Evolutionary conservation across 805 yeast genomes (phyloP), one percentile per base, ranked within the genome.

Genomic region (Starmerella geochares): DNA sequence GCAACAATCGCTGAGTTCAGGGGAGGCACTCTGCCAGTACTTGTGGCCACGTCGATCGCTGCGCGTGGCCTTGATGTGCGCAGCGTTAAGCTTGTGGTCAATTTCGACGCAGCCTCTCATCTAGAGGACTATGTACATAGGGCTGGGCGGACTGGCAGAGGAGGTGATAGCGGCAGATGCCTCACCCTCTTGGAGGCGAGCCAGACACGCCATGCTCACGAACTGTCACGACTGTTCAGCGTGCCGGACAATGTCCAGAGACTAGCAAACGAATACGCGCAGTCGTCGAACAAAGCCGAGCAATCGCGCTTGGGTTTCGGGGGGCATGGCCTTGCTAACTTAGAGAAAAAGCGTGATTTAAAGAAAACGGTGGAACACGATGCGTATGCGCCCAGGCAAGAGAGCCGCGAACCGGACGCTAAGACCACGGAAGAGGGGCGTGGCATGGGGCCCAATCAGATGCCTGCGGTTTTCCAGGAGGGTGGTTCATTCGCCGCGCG

Each of bases 31-130:
- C 67, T 78, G 49, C 63, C 70, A 19, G 77, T 87, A 1, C 68
- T 92, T 44, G 77, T 92, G 24, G 95, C 96, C 7, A 92, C 98
- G 0, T 92, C 95, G 2, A 83, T 92, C 23, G 86, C 96, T 2
- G 95, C 98, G 0, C 73, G 98, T 54, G 98, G 98, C 0, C 69
- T 92, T 21, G 96, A 92, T 66, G 96, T 92, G n/a, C 83, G 86
- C 47, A 82, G 80, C 20, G 74, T 90, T 23, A 79, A 79, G 50
- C 64, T 88, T 39, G 97, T 92, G 2, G 70, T 92, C 6, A 84
- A 92, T 67, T 84, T 75, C 59, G 87, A 83, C 56, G 75, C 86
- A 0, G 94, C 95, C 0, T 84, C 75, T 55, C 94, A 88, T 53
- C 74, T 87, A 73, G 97, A 94, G 54, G 97, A 92, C 63, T 92